phyloP scores from a whole-genome alignment of 106 monocot species.

The Amphibolis antarctica region DNA sequence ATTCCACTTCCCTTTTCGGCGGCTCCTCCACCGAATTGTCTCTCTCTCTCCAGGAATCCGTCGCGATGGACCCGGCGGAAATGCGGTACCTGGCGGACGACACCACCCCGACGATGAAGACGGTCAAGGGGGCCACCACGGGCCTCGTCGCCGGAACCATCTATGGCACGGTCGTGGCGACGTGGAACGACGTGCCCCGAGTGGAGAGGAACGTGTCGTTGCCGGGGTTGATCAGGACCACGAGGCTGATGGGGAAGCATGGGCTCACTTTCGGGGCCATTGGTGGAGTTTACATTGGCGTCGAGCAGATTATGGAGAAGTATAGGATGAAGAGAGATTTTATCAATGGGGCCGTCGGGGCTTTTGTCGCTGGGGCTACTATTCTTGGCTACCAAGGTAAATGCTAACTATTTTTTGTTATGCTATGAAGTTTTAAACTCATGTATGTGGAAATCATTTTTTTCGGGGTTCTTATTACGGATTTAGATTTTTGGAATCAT shows the following conservation, averaged over 20 bases:
- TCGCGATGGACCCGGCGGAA: constrained; percentile 43
- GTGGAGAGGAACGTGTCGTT: constrained; percentile 85
- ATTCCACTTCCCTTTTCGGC: too few relatives aligned
- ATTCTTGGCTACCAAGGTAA: constrained; percentile 15
- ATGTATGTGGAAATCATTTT: too few relatives aligned
- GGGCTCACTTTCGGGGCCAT: constrained; percentile 77
- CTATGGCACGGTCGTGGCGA: constrained; percentile 91
- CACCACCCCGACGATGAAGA: constrained; percentile 60
- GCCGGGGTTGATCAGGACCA: constrained; percentile 74
- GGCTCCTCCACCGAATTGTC: too few relatives aligned
- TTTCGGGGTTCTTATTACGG: too few relatives aligned
- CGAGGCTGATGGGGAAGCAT: constrained; percentile 79
- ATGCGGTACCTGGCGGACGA: constrained; percentile 47
- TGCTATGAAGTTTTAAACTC: too few relatives aligned
- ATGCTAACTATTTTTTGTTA: not conserved
- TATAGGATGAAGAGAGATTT: constrained; percentile 79
- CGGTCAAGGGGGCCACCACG: constrained; percentile 67
- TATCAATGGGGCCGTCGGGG: constrained; percentile 78
- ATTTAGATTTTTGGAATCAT: too few relatives aligned
- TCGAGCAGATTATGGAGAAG: constrained; percentile 73
- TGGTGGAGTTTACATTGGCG: constrained; percentile 85
- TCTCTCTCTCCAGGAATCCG: too few relatives aligned
- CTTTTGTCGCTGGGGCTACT: constrained; percentile 80
- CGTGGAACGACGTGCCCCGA: constrained; percentile 89
- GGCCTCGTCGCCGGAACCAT: constrained; percentile 66